phyloP scores from a whole-genome alignment of 306 rosid genomes.

The Pueraria montana region DNA sequence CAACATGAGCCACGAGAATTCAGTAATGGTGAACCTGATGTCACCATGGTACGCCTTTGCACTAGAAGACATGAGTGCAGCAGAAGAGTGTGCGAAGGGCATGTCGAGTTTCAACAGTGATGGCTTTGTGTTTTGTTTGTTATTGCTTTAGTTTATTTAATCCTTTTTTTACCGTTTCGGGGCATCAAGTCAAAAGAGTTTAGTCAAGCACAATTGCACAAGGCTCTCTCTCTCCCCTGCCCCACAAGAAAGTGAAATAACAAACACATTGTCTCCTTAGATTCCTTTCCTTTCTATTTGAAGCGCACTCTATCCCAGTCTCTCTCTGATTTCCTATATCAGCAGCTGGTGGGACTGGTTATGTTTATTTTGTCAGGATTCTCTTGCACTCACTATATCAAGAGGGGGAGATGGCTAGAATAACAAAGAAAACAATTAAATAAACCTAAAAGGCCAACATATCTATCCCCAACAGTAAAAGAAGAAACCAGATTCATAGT shows the following conservation, averaged over 20 bases:
- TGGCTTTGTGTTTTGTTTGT: conserved; percentile 50
- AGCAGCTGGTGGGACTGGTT: conserved; percentile 88
- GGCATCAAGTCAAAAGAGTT: conserved; percentile 73
- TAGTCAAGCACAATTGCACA: conserved; percentile 65
- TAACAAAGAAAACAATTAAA: conserved; percentile 51
- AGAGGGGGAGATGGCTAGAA: conserved; percentile 50
- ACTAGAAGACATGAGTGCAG: conserved; percentile 55
- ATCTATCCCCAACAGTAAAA: conserved; percentile 55
- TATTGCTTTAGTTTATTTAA: conserved; percentile 26
- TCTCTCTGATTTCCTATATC: conserved; percentile 72
- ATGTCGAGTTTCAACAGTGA: conserved; percentile 57
- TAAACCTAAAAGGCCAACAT: conserved; percentile 48
- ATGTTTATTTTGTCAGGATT: conserved; percentile 96
- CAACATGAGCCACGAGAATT: conserved; percentile 70
- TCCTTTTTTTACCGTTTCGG: conserved; percentile 46
- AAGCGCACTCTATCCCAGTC: conserved; percentile 56
- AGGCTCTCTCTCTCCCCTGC: conserved; percentile 38
- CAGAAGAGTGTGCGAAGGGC: conserved; percentile 46
- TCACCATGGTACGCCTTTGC: conserved; percentile 44
- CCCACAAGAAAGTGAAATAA: conserved; percentile 88
- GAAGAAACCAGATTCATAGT: conserved; percentile 46
- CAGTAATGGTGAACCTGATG: conserved; percentile 52
- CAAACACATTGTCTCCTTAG: conserved; percentile 83
- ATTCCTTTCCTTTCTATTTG: conserved; percentile 78
- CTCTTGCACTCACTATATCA: conserved; percentile 67